Evolutionary conservation across 768 basidiomycete species (phyloP), one percentile per base, ranked within the genome.

Genomic region (Auricularia auricula-judae): DNA sequence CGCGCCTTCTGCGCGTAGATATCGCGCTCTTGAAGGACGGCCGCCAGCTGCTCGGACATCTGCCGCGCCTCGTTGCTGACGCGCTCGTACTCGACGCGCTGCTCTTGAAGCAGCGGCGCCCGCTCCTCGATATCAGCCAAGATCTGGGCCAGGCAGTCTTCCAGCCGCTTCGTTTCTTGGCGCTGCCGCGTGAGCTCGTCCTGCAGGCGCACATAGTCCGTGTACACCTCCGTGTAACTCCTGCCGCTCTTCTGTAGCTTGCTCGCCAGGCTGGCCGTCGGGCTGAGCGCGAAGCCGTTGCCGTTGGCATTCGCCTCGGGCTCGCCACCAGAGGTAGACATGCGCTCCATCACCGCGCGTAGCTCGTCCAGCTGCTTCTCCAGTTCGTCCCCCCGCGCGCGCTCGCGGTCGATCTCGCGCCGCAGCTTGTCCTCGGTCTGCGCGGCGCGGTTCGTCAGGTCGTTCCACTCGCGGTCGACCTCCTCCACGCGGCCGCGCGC

Each of bases 211-310:
- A 96, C 86, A 68, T 92, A 92, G 71, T 97, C 93, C 16, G 89
- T 83, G 72, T 97, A 98, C 23, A 98, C 87, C 71, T 97, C 91
- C 0, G 96, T 96, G 76, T 96, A 96, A 1, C 89, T 90, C 80
- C 90, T 91, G 35, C 91, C 92, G 34, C 80, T 83, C 73, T 84
- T 86, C 76, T 94, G 93, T 23, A 87, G 83, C 66, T 81, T 84
- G 75, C 86, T 86, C 5, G 88, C 92, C 78, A 96, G 85, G 3
- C 89, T 87, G 12, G 95, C 89, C 0, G 94, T 91, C 1, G 95
- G 93, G 71, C 91, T 93, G 18, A 94, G 76, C 54, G 86, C 84
- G 71, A 88, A 76, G 76, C 86, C 82, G 8, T 81, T 59, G 16
- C 63, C 61, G 7, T 66, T 42, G 36, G 62, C 59, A 36, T 39